phyloP scores from a whole-genome alignment of 306 rosid species.

The Clitoria ternatea region DNA sequence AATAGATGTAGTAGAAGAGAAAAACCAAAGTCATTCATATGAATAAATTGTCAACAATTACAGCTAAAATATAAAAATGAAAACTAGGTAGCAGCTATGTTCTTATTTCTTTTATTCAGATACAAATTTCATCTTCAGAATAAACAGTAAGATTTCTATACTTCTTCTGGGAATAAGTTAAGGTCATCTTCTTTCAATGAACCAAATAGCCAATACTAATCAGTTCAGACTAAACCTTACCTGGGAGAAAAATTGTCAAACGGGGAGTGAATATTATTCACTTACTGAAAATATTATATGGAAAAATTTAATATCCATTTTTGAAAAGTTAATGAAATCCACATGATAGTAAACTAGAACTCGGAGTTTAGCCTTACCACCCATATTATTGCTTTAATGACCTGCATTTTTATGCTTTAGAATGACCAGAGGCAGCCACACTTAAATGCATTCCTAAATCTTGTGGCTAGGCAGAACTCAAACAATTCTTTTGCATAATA shows the following conservation, averaged over 20 bases:
- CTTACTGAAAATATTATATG: neutral
- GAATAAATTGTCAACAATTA: neutral
- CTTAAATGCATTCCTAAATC: neutral
- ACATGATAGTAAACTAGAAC: neutral
- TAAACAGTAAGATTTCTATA: neutral
- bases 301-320: neutral
- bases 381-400: neutral
- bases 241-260: neutral
- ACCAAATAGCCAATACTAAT: too few species aligned
- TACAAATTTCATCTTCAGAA: neutral
- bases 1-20: neutral
- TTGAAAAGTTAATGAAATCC: neutral
- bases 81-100: neutral
- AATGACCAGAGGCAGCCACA: neutral
- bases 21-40: neutral
- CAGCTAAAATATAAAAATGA: neutral
- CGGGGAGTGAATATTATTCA: too few species aligned
- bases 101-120: neutral
- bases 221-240: neutral
- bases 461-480: neutral
- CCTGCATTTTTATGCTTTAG: neutral
- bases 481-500: neutral
- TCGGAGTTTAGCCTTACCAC: neutral
- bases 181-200: neutral
- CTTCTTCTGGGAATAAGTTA: neutral